Evolutionary conservation across 169 alveolate genomes (phyloP).

Genomic region (Eimeria necatrix): DNA sequence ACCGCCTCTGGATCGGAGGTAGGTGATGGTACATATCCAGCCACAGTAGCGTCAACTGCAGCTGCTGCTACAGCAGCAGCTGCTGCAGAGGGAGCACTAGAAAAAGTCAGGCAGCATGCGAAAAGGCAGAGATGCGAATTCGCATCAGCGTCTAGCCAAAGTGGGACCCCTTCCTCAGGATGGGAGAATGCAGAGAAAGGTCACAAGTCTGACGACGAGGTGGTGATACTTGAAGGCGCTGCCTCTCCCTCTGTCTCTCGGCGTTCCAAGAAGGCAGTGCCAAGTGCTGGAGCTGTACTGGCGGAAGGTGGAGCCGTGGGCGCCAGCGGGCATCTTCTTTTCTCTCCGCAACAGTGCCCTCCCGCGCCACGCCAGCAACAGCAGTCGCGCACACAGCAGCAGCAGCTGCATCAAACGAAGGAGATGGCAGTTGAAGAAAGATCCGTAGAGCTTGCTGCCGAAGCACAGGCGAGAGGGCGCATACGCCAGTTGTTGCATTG

Average conservation of each 20-base stretch:
- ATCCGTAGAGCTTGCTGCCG: not conserved
- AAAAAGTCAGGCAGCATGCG: not conserved
- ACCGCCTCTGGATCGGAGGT: too few species aligned
- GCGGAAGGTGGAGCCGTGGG: not conserved
- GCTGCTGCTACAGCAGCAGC: constrained; percentile 14
- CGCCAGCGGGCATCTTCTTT: not conserved
- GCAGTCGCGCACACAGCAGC: not conserved
- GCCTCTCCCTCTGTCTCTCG: not conserved
- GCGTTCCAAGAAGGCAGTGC: not conserved
- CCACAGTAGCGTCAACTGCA: not conserved
- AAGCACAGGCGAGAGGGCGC: constrained; percentile 11
- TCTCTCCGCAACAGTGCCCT: not conserved
- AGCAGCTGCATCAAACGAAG: not conserved
- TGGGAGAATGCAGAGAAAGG: not conserved
- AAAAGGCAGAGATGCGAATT: not conserved
- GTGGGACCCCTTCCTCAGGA: constrained; percentile 18
- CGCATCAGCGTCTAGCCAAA: constrained; percentile 1
- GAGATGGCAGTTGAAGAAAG: not conserved
- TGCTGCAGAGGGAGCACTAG: not conserved
- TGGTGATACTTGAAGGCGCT: constrained; percentile 39
- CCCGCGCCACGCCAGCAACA: not conserved
- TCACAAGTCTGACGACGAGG: constrained; percentile 49
- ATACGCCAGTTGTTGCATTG: constrained; percentile 24
- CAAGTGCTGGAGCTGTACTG: not conserved
- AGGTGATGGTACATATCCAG: too few species aligned